Conservation (phyloP, 2,329 filamentous ascomycete species). For the Ceratocystis harringtonii region DNA sequence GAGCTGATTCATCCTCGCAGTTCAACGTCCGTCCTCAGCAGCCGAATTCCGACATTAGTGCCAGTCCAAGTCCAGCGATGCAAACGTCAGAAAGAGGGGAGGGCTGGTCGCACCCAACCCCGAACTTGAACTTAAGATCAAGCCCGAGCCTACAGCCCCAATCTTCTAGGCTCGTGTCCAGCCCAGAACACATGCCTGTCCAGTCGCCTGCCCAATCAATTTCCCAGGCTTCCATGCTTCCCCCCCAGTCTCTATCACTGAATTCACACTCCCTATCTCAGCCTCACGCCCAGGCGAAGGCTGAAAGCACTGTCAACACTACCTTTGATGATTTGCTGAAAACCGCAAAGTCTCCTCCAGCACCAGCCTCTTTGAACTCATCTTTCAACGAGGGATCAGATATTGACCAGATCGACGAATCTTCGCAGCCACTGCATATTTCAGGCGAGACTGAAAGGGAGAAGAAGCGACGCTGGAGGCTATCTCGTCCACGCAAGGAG, state of each 20-base stretch:
- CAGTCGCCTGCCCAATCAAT: neutral
- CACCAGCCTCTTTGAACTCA: conserved; percentile 61
- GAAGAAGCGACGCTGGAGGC: conserved; percentile 56
- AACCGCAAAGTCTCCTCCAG: conserved; percentile 56
- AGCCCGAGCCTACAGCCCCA: neutral
- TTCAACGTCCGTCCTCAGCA: neutral
- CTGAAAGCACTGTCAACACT: neutral
- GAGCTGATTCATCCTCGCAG: conserved; percentile 6
- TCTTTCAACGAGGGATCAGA: conserved; percentile 71
- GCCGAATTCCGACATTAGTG: neutral
- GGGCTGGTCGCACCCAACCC: neutral
- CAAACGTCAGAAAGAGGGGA: neutral
- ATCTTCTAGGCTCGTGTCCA: neutral
- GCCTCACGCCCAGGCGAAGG: neutral
- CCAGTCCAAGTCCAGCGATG: neutral
- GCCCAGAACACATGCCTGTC: neutral
- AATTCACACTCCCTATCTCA: neutral
- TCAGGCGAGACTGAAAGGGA: conserved; percentile 35
- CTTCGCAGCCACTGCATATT: conserved; percentile 12
- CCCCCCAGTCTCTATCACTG: neutral
- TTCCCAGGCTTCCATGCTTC: neutral
- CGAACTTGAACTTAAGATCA: neutral
- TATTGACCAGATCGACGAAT: conserved; percentile 55
- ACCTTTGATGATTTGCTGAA: conserved; percentile 34
- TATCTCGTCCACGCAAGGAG: conserved; percentile 49